phyloP scores from a whole-genome alignment of 2,329 filamentous ascomycete genomes.

The Celoporthe dispersa region DNA sequence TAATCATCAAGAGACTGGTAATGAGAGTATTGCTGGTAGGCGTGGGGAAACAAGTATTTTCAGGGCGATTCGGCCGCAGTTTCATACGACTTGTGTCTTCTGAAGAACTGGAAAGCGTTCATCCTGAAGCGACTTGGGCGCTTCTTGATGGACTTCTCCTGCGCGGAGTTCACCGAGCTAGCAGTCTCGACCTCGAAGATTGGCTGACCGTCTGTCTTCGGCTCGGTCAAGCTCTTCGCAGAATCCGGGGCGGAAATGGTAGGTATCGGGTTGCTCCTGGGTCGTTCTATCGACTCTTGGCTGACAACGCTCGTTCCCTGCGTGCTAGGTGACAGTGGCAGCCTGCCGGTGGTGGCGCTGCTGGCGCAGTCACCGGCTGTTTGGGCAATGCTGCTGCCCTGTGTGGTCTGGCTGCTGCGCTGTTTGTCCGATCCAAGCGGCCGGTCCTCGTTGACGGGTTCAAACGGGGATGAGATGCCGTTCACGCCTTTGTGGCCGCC shows the following conservation, averaged over 20 bases:
- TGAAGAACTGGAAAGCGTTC: constrained; percentile 62
- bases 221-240: constrained; percentile 35
- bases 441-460: constrained; percentile 49
- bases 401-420: constrained; percentile 65
- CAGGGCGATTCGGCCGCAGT: constrained; percentile 36
- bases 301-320: constrained; percentile 69
- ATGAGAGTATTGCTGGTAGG: not conserved
- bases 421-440: constrained; percentile 50
- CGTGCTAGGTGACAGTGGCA: constrained; percentile 68
- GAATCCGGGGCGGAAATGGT: constrained; percentile 38
- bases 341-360: constrained; percentile 65
- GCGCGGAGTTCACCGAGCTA: constrained; percentile 49
- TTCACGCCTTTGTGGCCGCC: constrained; percentile 48
- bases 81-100: constrained; percentile 53
- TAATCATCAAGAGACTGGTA: not conserved
- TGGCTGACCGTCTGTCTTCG: constrained; percentile 36
- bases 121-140: constrained; percentile 67
- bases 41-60: not conserved
- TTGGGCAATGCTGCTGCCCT: constrained; percentile 60
- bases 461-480: constrained; percentile 50
- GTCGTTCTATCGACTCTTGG: constrained; percentile 59
- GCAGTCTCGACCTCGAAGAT: constrained; percentile 43
- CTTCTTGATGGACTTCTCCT: constrained; percentile 60
- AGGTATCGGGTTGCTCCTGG: constrained; percentile 47
- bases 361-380: constrained; percentile 65